Percentiles rank a stretch among this genome's conserved stretches.
These are phyloP conservation scores for Microdochium trichocladiopsis DNA, from an alignment of 2,329 filamentous ascomycete genomes.

Conservation along the genomic window DNA sequence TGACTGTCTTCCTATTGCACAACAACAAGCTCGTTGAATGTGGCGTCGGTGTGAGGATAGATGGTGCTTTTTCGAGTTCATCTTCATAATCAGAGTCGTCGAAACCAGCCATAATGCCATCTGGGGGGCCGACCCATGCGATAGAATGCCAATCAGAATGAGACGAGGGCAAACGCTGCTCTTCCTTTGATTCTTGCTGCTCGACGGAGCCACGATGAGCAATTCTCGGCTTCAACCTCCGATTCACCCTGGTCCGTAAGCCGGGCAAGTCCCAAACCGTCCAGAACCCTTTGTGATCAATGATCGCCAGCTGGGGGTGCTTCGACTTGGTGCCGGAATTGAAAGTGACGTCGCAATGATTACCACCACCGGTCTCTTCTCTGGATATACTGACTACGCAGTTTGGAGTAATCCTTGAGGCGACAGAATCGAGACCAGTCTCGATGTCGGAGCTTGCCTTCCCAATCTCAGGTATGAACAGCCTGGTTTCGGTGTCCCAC, in stretches of 20 bases:
- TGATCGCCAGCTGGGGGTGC: constrained; percentile 53
- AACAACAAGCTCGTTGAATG: constrained; percentile 50
- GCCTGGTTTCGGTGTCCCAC: constrained; percentile 40
- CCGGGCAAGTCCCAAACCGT: constrained; percentile 55
- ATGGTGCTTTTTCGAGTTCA: neutral
- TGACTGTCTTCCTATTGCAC: constrained; percentile 17
- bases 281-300: constrained; percentile 62
- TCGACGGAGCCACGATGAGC: constrained; percentile 35
- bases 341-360: constrained; percentile 59
- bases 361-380: constrained; percentile 42
- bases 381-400: constrained; percentile 45
- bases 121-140: constrained; percentile 28
- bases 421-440: constrained; percentile 18
- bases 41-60: constrained; percentile 8
- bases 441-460: constrained; percentile 17
- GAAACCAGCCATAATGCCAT: constrained; percentile 16
- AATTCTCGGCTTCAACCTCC: constrained; percentile 22
- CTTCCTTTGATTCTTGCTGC: constrained; percentile 24
- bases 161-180: constrained; percentile 20
- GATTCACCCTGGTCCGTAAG: constrained; percentile 24
- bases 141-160: constrained; percentile 33
- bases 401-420: constrained; percentile 49
- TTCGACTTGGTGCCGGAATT: constrained; percentile 45
- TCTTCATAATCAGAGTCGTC: constrained; percentile 28
- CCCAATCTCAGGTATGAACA: constrained; percentile 38